Evolutionary conservation across 176 grass and related monocot genomes (phyloP).

Genomic region (Melocanna baccifera): DNA sequence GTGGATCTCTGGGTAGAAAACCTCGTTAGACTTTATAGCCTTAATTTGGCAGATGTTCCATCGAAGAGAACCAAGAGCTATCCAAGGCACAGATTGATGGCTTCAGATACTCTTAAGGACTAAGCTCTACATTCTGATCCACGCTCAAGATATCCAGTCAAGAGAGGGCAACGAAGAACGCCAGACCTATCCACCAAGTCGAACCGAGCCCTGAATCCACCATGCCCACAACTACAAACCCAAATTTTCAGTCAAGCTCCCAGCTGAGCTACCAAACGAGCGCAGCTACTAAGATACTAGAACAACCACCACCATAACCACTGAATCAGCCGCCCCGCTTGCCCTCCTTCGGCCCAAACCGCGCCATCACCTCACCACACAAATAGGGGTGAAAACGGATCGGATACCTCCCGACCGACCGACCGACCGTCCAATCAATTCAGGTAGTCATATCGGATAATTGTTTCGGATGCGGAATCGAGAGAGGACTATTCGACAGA

Average conservation of each 20-base stretch:
- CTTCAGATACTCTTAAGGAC: background rate
- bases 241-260: background rate
- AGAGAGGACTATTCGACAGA: too few species aligned
- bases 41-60: background rate
- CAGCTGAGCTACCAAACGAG: background rate
- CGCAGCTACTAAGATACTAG: constrained; percentile 11
- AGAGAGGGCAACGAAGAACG: background rate
- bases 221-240: background rate
- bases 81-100: background rate
- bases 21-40: background rate
- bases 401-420: too few species aligned
- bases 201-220: background rate
- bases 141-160: background rate
- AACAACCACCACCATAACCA: background rate
- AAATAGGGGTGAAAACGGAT: too few species aligned
- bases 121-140: constrained; percentile 2
- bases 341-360: background rate
- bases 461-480: too few species aligned
- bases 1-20: background rate
- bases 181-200: background rate
- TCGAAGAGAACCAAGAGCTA: background rate
- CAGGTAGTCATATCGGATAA: too few species aligned
- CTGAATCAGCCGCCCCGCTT: background rate
- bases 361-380: background rate
- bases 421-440: too few species aligned